Percentiles rank a stretch among this genome's conserved stretches.
These are phyloP conservation scores for Elasticomyces elasticus DNA, from an alignment of 495 filamentous ascomycete genomes.

Conservation along the genomic window DNA sequence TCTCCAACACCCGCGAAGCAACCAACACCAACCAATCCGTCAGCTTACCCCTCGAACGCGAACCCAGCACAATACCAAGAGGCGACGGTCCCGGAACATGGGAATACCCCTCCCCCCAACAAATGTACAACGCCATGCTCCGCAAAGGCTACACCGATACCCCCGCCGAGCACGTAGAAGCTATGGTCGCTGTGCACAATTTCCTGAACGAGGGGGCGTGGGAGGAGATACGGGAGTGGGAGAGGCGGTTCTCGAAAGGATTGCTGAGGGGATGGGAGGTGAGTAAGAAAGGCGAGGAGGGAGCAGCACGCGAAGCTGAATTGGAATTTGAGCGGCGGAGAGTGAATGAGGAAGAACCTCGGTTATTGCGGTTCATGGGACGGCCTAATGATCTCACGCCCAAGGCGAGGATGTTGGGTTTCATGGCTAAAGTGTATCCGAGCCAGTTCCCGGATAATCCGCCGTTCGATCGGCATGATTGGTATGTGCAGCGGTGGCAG, in stretches of 20 bases:
- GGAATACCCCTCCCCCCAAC: slow-evolving; percentile 97
- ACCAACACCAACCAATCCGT: slow-evolving; percentile 51
- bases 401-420: slow-evolving; percentile 71
- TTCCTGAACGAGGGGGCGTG: slow-evolving; percentile 97
- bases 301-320: slow-evolving; percentile 34
- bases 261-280: slow-evolving; percentile 60
- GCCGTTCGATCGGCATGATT: slow-evolving; percentile 97
- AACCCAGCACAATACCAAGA: slow-evolving; percentile 76
- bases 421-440: slow-evolving; percentile 71
- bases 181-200: slow-evolving; percentile 96
- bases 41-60: slow-evolving; percentile 63
- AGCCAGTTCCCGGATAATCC: slow-evolving; percentile 64
- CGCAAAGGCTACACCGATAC: slow-evolving; percentile 94
- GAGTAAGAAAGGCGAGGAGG: slow-evolving; percentile 64
- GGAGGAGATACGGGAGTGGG: slow-evolving; percentile 88
- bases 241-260: slow-evolving; percentile 68
- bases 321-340: slow-evolving; percentile 35
- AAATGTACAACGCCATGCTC: slow-evolving; percentile 97
- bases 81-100: slow-evolving; percentile 66
- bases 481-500: slow-evolving; percentile 69
- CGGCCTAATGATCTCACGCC: slow-evolving; percentile 81
- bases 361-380: slow-evolving; percentile 76
- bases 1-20: slow-evolving; percentile 67
- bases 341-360: slow-evolving; percentile 45
- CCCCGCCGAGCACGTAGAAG: slow-evolving; percentile 83